Percentiles rank a stretch among this genome's conserved stretches.
These are phyloP conservation scores for Volvariella surrecta DNA, from an alignment of 1,284 basidiomycete species.

Conservation along the genomic window DNA sequence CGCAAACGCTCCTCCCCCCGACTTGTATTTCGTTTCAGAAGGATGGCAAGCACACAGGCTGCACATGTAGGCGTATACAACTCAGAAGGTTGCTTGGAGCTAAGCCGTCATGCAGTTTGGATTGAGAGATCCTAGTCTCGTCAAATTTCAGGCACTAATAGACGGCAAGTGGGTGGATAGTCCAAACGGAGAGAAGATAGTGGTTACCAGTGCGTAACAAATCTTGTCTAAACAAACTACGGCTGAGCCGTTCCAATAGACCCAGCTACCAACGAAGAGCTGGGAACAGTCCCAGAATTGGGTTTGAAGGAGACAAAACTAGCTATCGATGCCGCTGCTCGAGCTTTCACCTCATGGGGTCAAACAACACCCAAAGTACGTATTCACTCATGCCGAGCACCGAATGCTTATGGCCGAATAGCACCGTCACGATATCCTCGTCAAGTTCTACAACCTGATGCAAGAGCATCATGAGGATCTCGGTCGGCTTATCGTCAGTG, in stretches of 20 bases:
- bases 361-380: constrained; percentile 72
- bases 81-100: not conserved
- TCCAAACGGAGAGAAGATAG: constrained; percentile 61
- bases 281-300: constrained; percentile 85
- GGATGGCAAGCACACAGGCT: constrained; percentile 39
- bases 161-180: constrained; percentile 80
- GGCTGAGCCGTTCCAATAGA: constrained; percentile 37
- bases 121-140: constrained; percentile 67
- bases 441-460: constrained; percentile 71
- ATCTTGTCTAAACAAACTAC: not conserved
- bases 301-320: constrained; percentile 70
- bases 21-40: constrained; percentile 10
- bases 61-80: constrained; percentile 20
- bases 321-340: constrained; percentile 71
- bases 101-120: constrained; percentile 39
- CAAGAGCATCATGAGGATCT: constrained; percentile 77
- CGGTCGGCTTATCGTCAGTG: constrained; percentile 65
- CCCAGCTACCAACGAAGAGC: constrained; percentile 72
- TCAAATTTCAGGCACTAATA: constrained; percentile 73
- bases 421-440: constrained; percentile 73
- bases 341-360: constrained; percentile 76
- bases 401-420: constrained; percentile 17
- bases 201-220: constrained; percentile 60
- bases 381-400: not conserved
- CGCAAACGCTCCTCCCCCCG: too few species aligned